Evolutionary conservation across 2,329 filamentous ascomycete species (phyloP), one percentile per base, ranked within the genome.

Genomic region (Myriosclerotinia curreyana): DNA sequence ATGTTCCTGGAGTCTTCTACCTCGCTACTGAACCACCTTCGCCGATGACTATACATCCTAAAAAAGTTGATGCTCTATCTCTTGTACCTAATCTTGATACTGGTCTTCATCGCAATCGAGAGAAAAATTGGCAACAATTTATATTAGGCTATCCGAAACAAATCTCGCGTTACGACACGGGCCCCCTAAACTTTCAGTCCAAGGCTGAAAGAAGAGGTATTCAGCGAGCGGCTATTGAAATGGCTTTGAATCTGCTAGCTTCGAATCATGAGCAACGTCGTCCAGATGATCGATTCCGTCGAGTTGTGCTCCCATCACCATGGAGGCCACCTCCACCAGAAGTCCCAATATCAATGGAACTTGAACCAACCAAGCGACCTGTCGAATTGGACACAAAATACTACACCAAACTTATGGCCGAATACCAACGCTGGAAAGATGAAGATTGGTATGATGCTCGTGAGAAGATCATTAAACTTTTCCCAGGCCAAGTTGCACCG

Each of bases 221-320:
- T 12, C 65, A 70, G 54, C 56, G 71, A 65, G 72, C 71, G 14
- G 68, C 71, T 20, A 69, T 72, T 51, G 68, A 74, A 56, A 62
- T 72, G 15, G 66, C 62, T 3, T 61, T 74, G 17, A 73, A 73
- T 31, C 59, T 71, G 2, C 42, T 73, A 8, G 69, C 69, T 6
- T 68, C 68, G 1, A 74, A 73, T 58, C 65, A 71, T 36, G 72
- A 74, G 50, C 72, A 74, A 51, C 69, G 71, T 53, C 67, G 72
- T 11, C 70, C 70, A 9, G 49, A 64, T 2, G 70, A 73, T 60
- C 66, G 68, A 15, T 73, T 73, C 53, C 65, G 72, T 25, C 60
- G 65, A 1, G 36, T 72, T 22, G 60, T 69, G 11, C 50, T 72
- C 2, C 66, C 66, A 14, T 31, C 58, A 2, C 34, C 55, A 46